Conservation (phyloP, 106 monocot species). For the Hemerocallis citrina region DNA sequence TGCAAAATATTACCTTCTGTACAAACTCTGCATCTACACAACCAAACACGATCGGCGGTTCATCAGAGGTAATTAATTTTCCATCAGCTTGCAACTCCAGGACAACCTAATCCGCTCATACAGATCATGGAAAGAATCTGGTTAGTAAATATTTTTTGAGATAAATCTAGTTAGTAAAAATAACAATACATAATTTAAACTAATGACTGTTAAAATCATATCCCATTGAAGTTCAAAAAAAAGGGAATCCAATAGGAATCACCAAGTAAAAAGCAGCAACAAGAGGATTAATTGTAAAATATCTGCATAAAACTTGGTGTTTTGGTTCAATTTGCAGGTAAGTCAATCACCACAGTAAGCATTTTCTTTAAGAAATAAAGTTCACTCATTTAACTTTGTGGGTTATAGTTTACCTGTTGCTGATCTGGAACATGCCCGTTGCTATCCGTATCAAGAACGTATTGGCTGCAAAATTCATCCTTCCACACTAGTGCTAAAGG, state of each 20-base stretch:
- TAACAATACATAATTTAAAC: no score
- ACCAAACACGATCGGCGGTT: constrained; percentile 74
- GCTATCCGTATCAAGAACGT: constrained; percentile 87
- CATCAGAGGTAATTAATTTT: constrained; percentile 79
- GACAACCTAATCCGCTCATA: constrained; percentile 47
- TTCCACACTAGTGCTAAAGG: constrained; percentile 96
- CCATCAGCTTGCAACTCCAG: constrained; percentile 93
- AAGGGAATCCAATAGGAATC: neutral
- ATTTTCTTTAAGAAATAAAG: neutral
- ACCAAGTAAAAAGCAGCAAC: no score
- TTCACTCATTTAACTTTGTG: neutral
- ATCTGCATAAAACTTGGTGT: neutral
- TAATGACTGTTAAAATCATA: neutral
- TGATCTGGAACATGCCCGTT: constrained; percentile 70
- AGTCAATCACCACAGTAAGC: neutral
- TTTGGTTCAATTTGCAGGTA: no score
- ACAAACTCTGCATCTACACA: constrained; percentile 39
- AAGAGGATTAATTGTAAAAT: no score
- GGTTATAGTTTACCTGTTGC: constrained; percentile 51
- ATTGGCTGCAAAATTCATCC: constrained; percentile 80
- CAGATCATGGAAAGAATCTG: no score
- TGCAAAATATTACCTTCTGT: constrained; percentile 38
- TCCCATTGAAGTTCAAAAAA: neutral
- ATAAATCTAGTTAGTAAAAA: no score
- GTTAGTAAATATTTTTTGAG: constrained; percentile 1